Conservation (phyloP, 768 basidiomycete species). For the Saitozyma sp. region DNA sequence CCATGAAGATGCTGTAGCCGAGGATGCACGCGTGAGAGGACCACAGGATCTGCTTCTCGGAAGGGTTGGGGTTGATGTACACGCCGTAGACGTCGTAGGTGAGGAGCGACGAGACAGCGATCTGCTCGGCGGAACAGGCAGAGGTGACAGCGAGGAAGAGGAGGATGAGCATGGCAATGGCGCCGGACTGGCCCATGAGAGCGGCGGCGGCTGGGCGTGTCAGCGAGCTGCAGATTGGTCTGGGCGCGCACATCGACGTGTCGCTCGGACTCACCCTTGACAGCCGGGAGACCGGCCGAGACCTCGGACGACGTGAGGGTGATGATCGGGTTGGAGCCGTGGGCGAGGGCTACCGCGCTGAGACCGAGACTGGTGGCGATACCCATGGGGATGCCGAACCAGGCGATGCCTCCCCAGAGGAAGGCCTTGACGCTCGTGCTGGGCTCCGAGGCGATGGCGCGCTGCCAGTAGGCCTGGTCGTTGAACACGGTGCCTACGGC, state of each 20-base stretch:
- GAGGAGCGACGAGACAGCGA: conserved; percentile 68
- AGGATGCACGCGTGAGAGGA: conserved; percentile 36
- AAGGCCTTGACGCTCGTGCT: conserved; percentile 87
- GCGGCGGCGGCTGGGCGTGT: conserved; percentile 64
- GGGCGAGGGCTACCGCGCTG: conserved; percentile 73
- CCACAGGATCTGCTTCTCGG: conserved; percentile 55
- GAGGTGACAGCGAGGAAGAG: conserved; percentile 78
- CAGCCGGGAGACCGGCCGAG: conserved; percentile 78
- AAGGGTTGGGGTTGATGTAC: conserved; percentile 80
- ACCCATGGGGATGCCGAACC: conserved; percentile 63
- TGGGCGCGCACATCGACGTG: not conserved
- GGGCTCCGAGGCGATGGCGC: conserved; percentile 83
- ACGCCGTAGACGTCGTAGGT: conserved; percentile 53
- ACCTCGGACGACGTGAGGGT: conserved; percentile 64
- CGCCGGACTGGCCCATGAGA: conserved; percentile 76
- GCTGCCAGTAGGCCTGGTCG: conserved; percentile 79
- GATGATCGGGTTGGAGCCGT: conserved; percentile 57
- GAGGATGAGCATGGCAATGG: conserved; percentile 68
- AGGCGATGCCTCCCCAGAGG: conserved; percentile 81
- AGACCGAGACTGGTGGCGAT: conserved; percentile 86
- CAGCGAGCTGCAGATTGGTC: not conserved
- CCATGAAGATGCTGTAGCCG: conserved; percentile 60
- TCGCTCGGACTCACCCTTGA: conserved; percentile 38
- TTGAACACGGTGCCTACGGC: conserved; percentile 54
- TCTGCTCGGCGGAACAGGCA: conserved; percentile 84